These are phyloP conservation scores for Zasmidium citrigriseum DNA, from an alignment of 2,329 filamentous ascomycete species.

Conservation along the genomic window DNA sequence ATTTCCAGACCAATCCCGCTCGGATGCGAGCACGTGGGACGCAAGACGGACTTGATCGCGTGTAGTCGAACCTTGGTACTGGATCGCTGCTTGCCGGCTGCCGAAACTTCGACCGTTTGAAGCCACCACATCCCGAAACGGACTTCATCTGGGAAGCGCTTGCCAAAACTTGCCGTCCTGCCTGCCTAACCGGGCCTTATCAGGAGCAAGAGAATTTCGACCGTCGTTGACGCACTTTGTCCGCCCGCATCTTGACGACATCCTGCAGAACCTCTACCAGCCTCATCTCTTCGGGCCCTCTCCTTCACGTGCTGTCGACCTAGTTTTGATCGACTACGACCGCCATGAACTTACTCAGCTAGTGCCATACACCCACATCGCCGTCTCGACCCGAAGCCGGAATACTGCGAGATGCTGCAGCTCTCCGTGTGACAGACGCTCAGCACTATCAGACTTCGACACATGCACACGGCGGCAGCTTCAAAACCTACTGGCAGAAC, in stretches of 20 bases:
- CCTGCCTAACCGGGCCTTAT: neutral
- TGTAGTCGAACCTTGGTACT: neutral
- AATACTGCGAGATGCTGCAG: too few relatives aligned
- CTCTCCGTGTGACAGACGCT: neutral
- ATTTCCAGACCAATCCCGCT: too few relatives aligned
- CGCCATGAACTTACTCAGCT: neutral
- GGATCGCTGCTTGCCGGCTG: neutral
- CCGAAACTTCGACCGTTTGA: neutral
- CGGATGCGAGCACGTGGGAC: neutral
- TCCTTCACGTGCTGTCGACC: neutral
- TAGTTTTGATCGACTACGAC: too few relatives aligned
- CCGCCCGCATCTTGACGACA: neutral
- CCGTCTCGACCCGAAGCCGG: too few relatives aligned
- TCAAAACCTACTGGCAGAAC: neutral
- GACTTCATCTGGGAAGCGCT: neutral
- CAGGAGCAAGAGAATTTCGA: neutral
- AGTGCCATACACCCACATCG: neutral
- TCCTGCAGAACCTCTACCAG: neutral
- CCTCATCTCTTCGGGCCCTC: neutral
- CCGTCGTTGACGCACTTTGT: too few relatives aligned
- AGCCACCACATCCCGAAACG: neutral
- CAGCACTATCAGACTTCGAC: neutral
- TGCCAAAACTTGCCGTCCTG: neutral
- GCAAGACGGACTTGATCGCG: constrained; percentile 41
- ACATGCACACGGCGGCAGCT: neutral